Percentiles rank a stretch among this genome's conserved stretches.
These are phyloP conservation scores for Gymnopilus dilepis DNA, from an alignment of 768 basidiomycete genomes.

Conservation along the genomic window DNA sequence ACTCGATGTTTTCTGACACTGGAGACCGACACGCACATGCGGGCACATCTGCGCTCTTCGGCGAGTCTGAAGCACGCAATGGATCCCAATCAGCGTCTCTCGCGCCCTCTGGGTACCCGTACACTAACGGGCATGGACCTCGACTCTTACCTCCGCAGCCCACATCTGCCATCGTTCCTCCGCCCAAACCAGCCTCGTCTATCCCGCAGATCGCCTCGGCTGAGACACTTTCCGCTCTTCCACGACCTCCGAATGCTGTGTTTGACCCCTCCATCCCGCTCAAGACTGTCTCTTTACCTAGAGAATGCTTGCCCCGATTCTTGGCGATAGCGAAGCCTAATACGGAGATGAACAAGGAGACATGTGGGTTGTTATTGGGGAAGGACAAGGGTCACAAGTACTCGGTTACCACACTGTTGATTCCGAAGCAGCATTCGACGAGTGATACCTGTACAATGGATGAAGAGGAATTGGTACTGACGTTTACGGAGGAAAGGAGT, in stretches of 20 bases:
- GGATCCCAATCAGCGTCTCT: neutral
- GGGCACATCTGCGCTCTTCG: slow-evolving; percentile 51
- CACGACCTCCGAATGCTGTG: slow-evolving; percentile 22
- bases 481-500: slow-evolving; percentile 81
- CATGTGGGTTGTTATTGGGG: slow-evolving; percentile 87
- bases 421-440: slow-evolving; percentile 89
- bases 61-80: slow-evolving; percentile 31
- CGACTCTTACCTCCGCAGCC: neutral
- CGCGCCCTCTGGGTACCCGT: neutral
- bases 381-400: slow-evolving; percentile 63
- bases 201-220: slow-evolving; percentile 12
- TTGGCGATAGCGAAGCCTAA: slow-evolving; percentile 78
- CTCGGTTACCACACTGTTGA: slow-evolving; percentile 79
- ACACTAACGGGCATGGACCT: neutral
- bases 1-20: slow-evolving; percentile 68
- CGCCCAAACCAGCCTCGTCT: neutral
- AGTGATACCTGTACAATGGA: slow-evolving; percentile 94
- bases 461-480: slow-evolving; percentile 84
- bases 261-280: slow-evolving; percentile 45
- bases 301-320: slow-evolving; percentile 77
- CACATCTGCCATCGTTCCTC: neutral
- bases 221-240: slow-evolving; percentile 24
- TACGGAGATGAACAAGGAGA: slow-evolving; percentile 80
- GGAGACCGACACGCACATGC: slow-evolving; percentile 36
- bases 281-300: slow-evolving; percentile 71